Evolutionary conservation across 2,329 filamentous ascomycete species (phyloP), one percentile per base, ranked within the genome.

Genomic region (Fusarium sp.): DNA sequence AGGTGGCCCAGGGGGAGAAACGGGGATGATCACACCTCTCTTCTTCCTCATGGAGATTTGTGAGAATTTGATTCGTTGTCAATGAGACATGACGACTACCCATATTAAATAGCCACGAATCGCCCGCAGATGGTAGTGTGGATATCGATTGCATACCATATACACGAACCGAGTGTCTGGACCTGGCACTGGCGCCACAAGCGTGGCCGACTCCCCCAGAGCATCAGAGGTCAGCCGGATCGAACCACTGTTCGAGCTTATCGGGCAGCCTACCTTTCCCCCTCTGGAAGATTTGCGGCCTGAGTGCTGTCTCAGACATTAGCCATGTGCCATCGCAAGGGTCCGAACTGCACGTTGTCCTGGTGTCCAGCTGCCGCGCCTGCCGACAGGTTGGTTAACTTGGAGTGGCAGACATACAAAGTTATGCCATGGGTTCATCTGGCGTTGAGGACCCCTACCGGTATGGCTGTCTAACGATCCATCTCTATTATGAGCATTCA

Each of bases 151-250:
- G n/a, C 38, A 38, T 56, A 64, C 53, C 65, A 46, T 35, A 27
- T 20, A 53, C 55, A 53, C 49, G 60, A 51, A 38, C 33, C 20
- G 40, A 27, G 40, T 44, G 42, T 38, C 35, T 69, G 36, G 51
- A 62, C 44, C 57, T 6, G 29, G 60, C 29, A 44, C 20, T 69
- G 38, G 62, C 53, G 64, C 35, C 42, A 49, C 53, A 59, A 49
- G 40, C 17, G n/a, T 53, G 51, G 17, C 42, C 42, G 29, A n/a
- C 38, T 44, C 16, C 49, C 31, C 12, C 42, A 14, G 20, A 68
- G 6, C 35, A 55, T 33, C 46, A 40, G 20, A 56, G 10, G 20
- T 22, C 71, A 44, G 5, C 51, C 65, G 66, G 62, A 73, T 67
- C 27, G 27, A 58, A 51, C 9, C 51, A 59, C 12, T 40, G 29